These are phyloP conservation scores for Pseudocercospora pini-densiflorae DNA, from an alignment of 2,329 filamentous ascomycete species.

Conservation along the genomic window DNA sequence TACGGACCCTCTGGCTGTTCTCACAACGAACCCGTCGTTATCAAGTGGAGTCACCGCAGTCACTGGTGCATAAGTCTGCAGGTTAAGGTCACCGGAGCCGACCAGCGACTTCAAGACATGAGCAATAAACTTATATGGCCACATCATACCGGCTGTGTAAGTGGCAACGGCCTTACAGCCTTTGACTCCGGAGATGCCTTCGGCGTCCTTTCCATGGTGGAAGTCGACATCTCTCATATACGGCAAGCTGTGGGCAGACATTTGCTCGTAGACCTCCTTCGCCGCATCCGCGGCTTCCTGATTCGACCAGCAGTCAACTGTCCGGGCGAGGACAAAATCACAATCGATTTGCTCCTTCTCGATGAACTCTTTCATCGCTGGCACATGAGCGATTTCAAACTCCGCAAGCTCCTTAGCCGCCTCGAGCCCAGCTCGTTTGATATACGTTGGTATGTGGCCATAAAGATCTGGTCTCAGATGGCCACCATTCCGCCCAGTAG, in stretches of 20 bases:
- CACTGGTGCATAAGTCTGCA: constrained; percentile 74
- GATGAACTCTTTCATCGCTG: constrained; percentile 41
- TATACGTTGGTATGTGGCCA: constrained; percentile 41
- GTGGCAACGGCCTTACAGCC: constrained; percentile 38
- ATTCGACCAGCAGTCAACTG: constrained; percentile 44
- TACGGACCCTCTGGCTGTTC: constrained; percentile 32
- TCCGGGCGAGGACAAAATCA: constrained; percentile 47
- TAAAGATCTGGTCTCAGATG: constrained; percentile 49
- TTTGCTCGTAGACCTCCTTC: constrained; percentile 36
- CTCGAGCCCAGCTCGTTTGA: constrained; percentile 28
- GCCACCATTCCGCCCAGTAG: constrained; percentile 21
- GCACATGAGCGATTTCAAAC: constrained; percentile 38
- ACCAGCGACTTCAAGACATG: constrained; percentile 67
- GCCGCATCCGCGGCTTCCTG: constrained; percentile 38
- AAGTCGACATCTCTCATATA: constrained; percentile 37
- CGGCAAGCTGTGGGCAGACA: constrained; percentile 35
- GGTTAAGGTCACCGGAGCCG: constrained; percentile 60
- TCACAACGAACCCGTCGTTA: constrained; percentile 16
- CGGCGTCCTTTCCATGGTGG: constrained; percentile 20
- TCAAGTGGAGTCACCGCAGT: constrained; percentile 19
- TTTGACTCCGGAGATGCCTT: constrained; percentile 38
- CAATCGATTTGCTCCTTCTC: constrained; percentile 46
- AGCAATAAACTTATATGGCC: constrained; percentile 80
- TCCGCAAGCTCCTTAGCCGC: constrained; percentile 32
- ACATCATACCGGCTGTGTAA: constrained; percentile 65